Base-by-base conservation (phyloP, 768 basidiomycete species). In the Tulasnella sp. region DNA sequence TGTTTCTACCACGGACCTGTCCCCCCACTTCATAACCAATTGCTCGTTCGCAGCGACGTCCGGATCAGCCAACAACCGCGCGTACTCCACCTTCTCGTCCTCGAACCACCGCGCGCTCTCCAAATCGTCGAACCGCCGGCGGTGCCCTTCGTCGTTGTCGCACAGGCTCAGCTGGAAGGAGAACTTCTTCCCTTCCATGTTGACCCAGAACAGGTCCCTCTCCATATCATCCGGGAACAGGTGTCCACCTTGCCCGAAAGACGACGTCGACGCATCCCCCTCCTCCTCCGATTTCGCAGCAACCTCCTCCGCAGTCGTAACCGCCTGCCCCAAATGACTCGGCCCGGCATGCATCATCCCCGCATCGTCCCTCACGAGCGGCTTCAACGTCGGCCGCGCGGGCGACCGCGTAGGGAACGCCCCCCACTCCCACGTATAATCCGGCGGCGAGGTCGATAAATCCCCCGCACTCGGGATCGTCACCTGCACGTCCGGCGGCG, bases 381-480 rank as follows among this genome's bases (percentile, higher is more conserved):
- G 74, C 27, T 82, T 74, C 82, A 92, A 91, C 18, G 88, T 86
- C 0, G 88, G 81, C 76, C 88, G 89, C 82, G 91, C 85, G 0
- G 93, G 92, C 6, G 94, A 93, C 34, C 91, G 92, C 81, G 92
- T 92, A 39, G 95, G 96, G 83, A 97, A 94, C 27, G 89, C 91
- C 38, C 95, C 95, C 96, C 96, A 97, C 82, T 97, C 96, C 96
- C 96, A 97, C 6, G 93, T 93, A 83, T 96, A 96, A 83, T 94
- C 92, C 27, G 83, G 6, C 31, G 79, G 73, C 7, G 75, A 76
- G 6, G 73, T 46, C 36, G 79, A 79, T 31, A 48, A 24, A 6
- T 62, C 40, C 39, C n/a, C 36, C 19, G 56, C n/a, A 6, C 10
- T 6, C 10, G 79, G 71, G 6, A n/a, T 48, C 19, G 79, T 39